A percentile compares a stretch with the other conserved stretches of the same genome.
Evolutionary conservation across 805 yeast genomes (phyloP).

Genomic region (Metschnikowia arizonensis): DNA sequence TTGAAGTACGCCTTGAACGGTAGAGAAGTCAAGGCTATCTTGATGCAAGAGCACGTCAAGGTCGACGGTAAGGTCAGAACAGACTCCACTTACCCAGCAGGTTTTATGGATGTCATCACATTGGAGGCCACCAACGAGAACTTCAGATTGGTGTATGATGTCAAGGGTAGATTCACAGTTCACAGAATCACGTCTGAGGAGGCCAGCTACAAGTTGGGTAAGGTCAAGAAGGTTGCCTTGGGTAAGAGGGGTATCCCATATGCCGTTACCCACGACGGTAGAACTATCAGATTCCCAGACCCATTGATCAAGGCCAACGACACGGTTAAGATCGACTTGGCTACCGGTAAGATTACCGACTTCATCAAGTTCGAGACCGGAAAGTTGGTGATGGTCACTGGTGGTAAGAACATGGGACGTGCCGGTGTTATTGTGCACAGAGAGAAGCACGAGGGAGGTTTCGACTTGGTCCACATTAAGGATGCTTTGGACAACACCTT

Average conservation of each 20-base stretch:
- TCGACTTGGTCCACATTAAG: constrained; percentile 95
- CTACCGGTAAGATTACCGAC: constrained; percentile 89
- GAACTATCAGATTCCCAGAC: constrained; percentile 99
- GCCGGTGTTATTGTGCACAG: constrained; percentile 94
- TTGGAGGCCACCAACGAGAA: constrained; percentile 98
- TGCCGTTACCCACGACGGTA: constrained; percentile 99
- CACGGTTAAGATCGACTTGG: constrained; percentile 95
- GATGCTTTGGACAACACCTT: constrained; percentile 91
- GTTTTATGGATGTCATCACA: constrained; percentile 98
- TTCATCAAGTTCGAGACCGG: constrained; percentile 89
- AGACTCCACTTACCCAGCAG: constrained; percentile 97
- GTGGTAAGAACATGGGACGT: constrained; percentile 98
- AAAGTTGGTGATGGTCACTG: constrained; percentile 87
- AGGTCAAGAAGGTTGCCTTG: constrained; percentile 96
- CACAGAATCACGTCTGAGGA: constrained; percentile 99
- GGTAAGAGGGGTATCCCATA: constrained; percentile 99
- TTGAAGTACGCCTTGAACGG: constrained; percentile 98
- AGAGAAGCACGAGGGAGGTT: constrained; percentile 98
- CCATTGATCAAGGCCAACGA: constrained; percentile 96
- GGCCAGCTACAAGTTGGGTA: constrained; percentile 96
- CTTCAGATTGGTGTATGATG: constrained; percentile 98
- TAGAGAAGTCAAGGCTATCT: constrained; percentile 96
- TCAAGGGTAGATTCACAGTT: constrained; percentile 98
- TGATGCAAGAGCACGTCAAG: constrained; percentile 97
- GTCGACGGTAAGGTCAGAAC: constrained; percentile 99